Base-by-base conservation (phyloP, 768 basidiomycete genomes). In the Nevesoporus exiguus region DNA sequence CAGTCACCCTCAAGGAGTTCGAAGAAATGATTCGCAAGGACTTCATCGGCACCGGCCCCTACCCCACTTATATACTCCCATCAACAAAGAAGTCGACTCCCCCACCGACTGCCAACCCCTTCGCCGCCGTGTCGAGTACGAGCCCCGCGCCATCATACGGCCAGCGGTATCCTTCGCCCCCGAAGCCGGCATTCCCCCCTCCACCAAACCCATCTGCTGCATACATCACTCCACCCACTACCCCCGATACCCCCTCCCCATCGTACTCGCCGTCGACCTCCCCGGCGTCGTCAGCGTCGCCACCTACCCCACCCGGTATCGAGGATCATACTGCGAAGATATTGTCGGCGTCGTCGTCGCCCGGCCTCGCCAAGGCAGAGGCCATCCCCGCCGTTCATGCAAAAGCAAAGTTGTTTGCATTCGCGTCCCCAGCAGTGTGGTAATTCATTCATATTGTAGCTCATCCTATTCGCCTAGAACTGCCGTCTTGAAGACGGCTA, bases 331-430 rank as follows among this genome's bases (percentile, higher is more conserved):
- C 72, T 2, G 78, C 80, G 2, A 77, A 77, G 59, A 83, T 64
- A 67, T 77, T 60, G 60, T 77, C 49, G 30, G 75, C 66, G 59
- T 80, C 60, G 40, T 71, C 33, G 66, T 81, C 39, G 63, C 80
- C 27, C 0, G 66, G 62, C 1, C 56, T 62, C n/a, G 31, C 40
- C 7, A 66, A 58, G n/a, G 56, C 51, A 1, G 69, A 66, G 22
- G 44, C 69, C 0, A 58, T 65, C 1, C 60, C 61, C 0, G 52
- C 72, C 25, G 60, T 66, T 19, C 74, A 80, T 50, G 54, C 65
- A 3, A 86, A 85, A 67, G 64, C 67, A 7, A 81, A 83, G 66
- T 84, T 84, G 77, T 87, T 84, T 41, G 83, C 85, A 0, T 78
- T 80, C 56, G 85, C 85, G 11, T 71, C 78, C 1, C 82, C 83